Conservation (phyloP, 192 early-diverging fungal species). For the Dissophora ornata region DNA sequence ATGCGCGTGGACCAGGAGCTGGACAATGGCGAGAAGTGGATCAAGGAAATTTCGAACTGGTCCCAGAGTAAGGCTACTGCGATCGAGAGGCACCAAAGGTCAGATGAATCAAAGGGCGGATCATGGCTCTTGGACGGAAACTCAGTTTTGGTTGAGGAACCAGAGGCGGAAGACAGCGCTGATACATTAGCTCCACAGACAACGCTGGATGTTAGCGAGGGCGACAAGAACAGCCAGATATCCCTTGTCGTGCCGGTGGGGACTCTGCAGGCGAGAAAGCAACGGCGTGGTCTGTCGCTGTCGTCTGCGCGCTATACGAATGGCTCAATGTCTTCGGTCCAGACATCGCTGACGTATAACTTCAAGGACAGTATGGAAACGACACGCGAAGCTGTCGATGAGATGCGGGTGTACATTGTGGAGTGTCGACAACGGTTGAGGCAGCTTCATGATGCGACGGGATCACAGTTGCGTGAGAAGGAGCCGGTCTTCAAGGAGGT, state of each 20-base stretch:
- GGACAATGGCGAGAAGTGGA: conserved; percentile 35
- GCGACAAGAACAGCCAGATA: not conserved
- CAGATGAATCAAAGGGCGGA: not conserved
- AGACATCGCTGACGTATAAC: conserved; percentile 3
- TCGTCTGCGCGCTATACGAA: conserved; percentile 6
- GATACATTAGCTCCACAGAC: not conserved
- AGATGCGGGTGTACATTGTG: conserved; percentile 32
- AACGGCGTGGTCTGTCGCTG: conserved; percentile 22
- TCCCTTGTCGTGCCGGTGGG: not conserved
- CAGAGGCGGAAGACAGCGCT: conserved; percentile 8
- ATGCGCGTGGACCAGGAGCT: conserved; percentile 28
- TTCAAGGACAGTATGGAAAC: conserved; percentile 32
- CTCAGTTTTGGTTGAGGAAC: conserved; percentile 15
- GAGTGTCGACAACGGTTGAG: conserved; percentile 38
- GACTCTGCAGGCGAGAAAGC: conserved; percentile 12
- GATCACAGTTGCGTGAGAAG: conserved; percentile 27
- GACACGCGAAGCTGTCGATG: conserved; percentile 32
- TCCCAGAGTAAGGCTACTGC: conserved; percentile 9
- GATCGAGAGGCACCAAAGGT: conserved; percentile 22
- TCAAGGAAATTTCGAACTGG: conserved; percentile 31
- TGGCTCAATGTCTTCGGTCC: conserved; percentile 33
- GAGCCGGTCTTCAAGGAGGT: conserved; percentile 41
- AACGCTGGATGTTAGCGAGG: not conserved
- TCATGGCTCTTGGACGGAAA: conserved; percentile 5
- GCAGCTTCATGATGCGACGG: conserved; percentile 31